A percentile compares a stretch with the other conserved stretches of the same genome.
Conservation (phyloP, 768 basidiomycete genomes). For the Rhodotorula graminis region DNA sequence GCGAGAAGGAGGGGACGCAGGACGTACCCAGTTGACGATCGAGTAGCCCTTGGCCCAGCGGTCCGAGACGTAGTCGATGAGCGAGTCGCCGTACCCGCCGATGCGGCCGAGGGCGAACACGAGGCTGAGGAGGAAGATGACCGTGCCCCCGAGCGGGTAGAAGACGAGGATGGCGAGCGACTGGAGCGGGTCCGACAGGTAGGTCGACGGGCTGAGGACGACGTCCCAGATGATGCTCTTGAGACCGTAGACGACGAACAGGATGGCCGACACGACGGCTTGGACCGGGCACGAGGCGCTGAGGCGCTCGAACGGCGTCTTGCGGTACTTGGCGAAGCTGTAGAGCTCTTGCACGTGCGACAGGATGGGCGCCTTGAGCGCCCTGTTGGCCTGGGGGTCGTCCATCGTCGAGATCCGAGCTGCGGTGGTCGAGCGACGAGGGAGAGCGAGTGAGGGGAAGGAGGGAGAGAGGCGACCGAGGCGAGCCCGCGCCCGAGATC, state of each 20-base stretch:
- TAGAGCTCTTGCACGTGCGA: background rate
- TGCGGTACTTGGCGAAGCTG: background rate
- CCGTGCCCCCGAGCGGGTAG: slow-evolving; percentile 7
- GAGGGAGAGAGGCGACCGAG: no score
- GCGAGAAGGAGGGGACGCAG: background rate
- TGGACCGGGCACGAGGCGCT: background rate
- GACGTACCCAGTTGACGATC: slow-evolving; percentile 26
- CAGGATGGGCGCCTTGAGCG: no score
- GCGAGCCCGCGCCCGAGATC: no score
- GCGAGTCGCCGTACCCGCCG: slow-evolving; percentile 4
- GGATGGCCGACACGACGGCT: background rate
- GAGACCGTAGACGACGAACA: background rate
- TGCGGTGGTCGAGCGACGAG: no score
- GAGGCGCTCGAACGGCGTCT: background rate
- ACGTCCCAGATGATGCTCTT: background rate
- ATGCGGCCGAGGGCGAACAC: background rate
- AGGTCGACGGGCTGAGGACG: slow-evolving; percentile 14
- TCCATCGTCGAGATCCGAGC: no score
- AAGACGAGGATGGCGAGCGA: background rate
- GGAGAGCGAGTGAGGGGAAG: no score
- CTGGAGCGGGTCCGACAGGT: slow-evolving; percentile 16
- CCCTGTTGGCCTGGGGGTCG: no score
- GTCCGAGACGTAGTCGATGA: background rate
- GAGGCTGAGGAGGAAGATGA: no score
- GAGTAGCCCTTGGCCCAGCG: slow-evolving; percentile 10